Evolutionary conservation across 805 yeast species (phyloP).

Genomic region (Wickerhamomyces tratensis): DNA sequence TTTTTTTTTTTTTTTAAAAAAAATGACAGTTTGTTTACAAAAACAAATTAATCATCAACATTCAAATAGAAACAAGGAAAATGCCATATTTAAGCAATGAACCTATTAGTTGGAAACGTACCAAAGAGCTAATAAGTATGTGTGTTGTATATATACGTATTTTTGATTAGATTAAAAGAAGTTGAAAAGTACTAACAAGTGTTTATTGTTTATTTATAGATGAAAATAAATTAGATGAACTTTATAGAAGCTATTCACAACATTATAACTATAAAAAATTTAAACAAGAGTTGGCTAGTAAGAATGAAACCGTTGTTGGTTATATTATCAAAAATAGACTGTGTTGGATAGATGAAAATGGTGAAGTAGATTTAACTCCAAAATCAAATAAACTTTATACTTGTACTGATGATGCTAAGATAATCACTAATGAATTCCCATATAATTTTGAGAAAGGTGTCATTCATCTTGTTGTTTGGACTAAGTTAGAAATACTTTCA

Average conservation of each 20-base stretch:
- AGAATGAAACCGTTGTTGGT: slow-evolving; percentile 33
- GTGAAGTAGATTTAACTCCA: slow-evolving; percentile 6
- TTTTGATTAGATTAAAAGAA: no score
- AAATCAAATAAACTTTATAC: slow-evolving; percentile 15
- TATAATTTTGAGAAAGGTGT: slow-evolving; percentile 46
- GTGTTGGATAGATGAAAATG: slow-evolving; percentile 35
- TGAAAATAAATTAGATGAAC: slow-evolving; percentile 32
- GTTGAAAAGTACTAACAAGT: not conserved
- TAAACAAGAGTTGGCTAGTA: slow-evolving; percentile 27
- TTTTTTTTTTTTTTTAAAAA: no score
- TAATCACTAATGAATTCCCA: slow-evolving; percentile 55
- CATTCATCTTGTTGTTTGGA: slow-evolving; percentile 59
- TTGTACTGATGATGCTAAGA: slow-evolving; percentile 23
- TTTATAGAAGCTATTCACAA: slow-evolving; percentile 38
- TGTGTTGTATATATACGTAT: no score
- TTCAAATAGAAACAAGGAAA: no score
- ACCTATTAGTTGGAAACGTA: no score
- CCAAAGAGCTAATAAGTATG: no score
- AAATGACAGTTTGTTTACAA: no score
- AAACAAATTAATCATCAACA: no score
- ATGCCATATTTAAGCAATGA: no score
- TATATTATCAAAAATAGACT: slow-evolving; percentile 38
- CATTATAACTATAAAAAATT: slow-evolving; percentile 36
- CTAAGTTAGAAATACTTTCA: slow-evolving; percentile 37
- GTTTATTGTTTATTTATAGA: slow-evolving; percentile 1